These are phyloP conservation scores for Arachis monticola DNA, from an alignment of 331 rosid species.

Conservation along the genomic window DNA sequence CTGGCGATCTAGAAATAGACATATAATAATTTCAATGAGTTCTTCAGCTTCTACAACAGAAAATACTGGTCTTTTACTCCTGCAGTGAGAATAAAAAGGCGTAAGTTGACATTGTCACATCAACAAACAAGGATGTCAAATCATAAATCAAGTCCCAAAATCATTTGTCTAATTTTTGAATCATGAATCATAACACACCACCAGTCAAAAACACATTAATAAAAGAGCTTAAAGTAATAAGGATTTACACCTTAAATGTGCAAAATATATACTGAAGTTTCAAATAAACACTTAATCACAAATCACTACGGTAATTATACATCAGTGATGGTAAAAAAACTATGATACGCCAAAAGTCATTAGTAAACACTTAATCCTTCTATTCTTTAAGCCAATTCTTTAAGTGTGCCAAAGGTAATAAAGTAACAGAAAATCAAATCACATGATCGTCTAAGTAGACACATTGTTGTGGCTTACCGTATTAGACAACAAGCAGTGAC, in stretches of 20 bases:
- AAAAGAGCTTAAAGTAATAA: background rate
- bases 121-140: conserved; percentile 11
- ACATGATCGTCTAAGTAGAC: background rate
- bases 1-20: conserved; percentile 76
- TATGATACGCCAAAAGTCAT: conserved; percentile 4
- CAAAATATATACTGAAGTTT: background rate
- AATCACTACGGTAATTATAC: background rate
- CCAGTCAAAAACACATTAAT: background rate
- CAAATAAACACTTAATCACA: background rate
- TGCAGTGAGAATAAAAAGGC: conserved; percentile 44
- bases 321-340: background rate
- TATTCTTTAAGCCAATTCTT: too few species aligned
- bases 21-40: conserved; percentile 69
- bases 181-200: background rate
- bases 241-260: background rate
- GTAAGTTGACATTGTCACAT: conserved; percentile 25
- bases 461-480: conserved; percentile 51
- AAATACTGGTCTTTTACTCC: conserved; percentile 61
- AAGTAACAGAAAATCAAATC: too few species aligned
- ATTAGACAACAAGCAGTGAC: conserved; percentile 64
- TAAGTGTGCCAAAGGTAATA: too few species aligned
- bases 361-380: background rate
- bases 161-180: background rate
- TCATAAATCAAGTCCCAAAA: background rate
- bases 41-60: conserved; percentile 83